Conservation (phyloP, 306 rosid species). For the Glycine latifolia region DNA sequence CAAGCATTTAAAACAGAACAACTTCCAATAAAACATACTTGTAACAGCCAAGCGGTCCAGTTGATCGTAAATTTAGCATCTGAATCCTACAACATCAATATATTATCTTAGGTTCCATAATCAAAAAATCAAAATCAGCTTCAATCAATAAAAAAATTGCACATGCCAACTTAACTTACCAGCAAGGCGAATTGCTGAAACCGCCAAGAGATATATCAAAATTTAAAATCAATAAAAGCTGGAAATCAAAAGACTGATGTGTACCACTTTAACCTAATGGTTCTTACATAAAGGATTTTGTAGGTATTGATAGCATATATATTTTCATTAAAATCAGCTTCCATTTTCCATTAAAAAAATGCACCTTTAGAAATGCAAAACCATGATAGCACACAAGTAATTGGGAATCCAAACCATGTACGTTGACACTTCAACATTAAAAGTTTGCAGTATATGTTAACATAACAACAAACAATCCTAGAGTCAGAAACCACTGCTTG, state of each 20-base stretch:
- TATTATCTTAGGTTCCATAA: neutral
- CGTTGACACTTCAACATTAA: neutral
- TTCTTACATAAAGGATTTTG: neutral
- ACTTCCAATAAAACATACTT: no score
- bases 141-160: neutral
- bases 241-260: neutral
- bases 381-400: neutral
- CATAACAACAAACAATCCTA: neutral
- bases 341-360: neutral
- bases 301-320: neutral
- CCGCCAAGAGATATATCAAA: neutral
- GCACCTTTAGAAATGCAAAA: neutral
- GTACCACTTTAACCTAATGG: neutral
- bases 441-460: neutral
- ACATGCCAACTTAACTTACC: no score
- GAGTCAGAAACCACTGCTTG: no score
- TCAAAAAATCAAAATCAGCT: neutral
- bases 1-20: no score
- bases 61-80: slow-evolving; percentile 53
- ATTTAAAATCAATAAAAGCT: slow-evolving; percentile 15
- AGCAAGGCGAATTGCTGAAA: neutral
- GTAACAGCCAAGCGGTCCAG: slow-evolving; percentile 84
- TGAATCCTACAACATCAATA: slow-evolving; percentile 41
- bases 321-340: slow-evolving; percentile 13
- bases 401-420: neutral